Evolutionary conservation across 2,329 filamentous ascomycete genomes (phyloP).

Genomic region (Zelopaecilomyces penicillatus): DNA sequence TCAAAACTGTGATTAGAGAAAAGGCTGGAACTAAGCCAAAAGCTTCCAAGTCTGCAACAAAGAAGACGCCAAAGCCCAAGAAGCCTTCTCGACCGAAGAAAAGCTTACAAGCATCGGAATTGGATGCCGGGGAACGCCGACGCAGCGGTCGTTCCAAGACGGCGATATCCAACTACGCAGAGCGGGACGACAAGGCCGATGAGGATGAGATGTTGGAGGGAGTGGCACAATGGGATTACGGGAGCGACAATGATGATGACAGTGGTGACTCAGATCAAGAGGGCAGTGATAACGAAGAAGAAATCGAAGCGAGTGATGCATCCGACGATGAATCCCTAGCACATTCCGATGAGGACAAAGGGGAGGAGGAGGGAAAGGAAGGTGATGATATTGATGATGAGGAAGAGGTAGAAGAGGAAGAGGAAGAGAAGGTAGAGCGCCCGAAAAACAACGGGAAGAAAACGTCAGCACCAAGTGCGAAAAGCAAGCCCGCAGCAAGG

Average conservation of each 20-base stretch:
- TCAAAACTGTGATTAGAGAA: conserved; percentile 27
- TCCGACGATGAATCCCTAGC: conserved; percentile 11
- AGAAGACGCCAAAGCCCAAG: conserved; percentile 25
- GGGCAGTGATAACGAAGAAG: conserved; percentile 8
- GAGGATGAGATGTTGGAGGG: conserved; percentile 55
- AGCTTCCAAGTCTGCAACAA: conserved; percentile 24
- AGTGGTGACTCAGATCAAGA: conserved; percentile 10
- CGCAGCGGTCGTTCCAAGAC: conserved; percentile 46
- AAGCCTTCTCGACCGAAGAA: conserved; percentile 20
- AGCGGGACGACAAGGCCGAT: conserved; percentile 49
- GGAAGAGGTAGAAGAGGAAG: conserved; percentile 12
- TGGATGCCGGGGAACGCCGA: conserved; percentile 40
- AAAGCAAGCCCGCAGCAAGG: conserved; percentile 14
- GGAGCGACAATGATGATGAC: conserved; percentile 11
- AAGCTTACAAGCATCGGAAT: conserved; percentile 15
- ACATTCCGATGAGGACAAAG: conserved; percentile 12
- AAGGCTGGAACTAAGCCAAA: conserved; percentile 29
- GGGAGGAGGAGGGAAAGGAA: conserved; percentile 13
- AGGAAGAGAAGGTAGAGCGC: conserved; percentile 13
- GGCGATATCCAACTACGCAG: conserved; percentile 39
- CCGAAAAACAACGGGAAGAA: conserved; percentile 19
- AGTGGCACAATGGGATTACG: conserved; percentile 51
- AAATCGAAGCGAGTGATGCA: conserved; percentile 2
- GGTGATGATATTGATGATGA: conserved; percentile 11
- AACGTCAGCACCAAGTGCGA: conserved; percentile 14